phyloP scores from a whole-genome alignment of 805 yeast genomes.

The Ogataea paradorogensis region DNA sequence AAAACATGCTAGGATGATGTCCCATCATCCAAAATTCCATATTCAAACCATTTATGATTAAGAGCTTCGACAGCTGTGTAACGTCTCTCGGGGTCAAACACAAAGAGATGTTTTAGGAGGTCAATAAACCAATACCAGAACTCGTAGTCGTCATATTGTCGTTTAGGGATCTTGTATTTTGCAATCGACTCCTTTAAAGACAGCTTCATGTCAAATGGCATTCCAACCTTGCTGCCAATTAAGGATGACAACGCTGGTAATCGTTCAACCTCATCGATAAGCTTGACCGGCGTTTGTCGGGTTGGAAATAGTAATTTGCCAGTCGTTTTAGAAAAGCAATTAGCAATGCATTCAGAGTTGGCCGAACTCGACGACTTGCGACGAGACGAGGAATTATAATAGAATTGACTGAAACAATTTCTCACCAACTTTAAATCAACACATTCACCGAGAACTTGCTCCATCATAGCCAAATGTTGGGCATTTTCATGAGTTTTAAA shows the following conservation, averaged over 20 bases:
- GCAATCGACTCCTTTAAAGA: conserved; percentile 26
- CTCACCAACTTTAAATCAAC: conserved; percentile 41
- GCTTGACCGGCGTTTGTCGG: conserved; percentile 33
- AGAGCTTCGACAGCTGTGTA: conserved; percentile 54
- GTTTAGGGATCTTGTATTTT: conserved; percentile 23
- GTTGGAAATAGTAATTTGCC: conserved; percentile 36
- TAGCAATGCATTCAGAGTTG: conserved; percentile 25
- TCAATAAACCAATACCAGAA: conserved; percentile 80
- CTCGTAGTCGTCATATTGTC: conserved; percentile 62
- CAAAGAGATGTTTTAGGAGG: conserved; percentile 46
- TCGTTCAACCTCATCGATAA: conserved; percentile 37
- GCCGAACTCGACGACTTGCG: conserved; percentile 14
- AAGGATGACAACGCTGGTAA: conserved; percentile 28
- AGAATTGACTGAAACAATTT: conserved; percentile 29
- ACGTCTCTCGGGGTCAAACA: conserved; percentile 49
- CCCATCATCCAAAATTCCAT: conserved; percentile 59
- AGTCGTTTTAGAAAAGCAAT: conserved; percentile 30
- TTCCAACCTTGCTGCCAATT: conserved; percentile 32
- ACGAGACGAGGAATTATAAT: conserved; percentile 15
- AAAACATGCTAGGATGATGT: conserved; percentile 17
- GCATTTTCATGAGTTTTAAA: conserved; percentile 93
- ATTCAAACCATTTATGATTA: conserved; percentile 71
- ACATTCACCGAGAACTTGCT: conserved; percentile 60
- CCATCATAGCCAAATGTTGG: conserved; percentile 95
- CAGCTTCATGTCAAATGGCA: conserved; percentile 22